phyloP scores from a whole-genome alignment of 495 filamentous ascomycete species.

The Penicillium bialowiezense region DNA sequence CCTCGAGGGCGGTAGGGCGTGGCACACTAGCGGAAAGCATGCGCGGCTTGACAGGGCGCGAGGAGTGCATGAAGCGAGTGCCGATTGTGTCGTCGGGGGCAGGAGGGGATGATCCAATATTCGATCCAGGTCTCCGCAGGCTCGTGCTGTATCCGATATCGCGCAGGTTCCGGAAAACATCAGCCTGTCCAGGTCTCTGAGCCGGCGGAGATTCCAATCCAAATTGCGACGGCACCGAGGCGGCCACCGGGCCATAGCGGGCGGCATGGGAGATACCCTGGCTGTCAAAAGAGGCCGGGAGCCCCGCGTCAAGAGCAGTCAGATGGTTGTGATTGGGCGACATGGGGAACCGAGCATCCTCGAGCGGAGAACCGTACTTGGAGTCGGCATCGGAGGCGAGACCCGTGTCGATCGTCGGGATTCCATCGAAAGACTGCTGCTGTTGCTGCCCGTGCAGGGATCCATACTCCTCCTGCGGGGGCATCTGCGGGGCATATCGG shows the following conservation, averaged over 20 bases:
- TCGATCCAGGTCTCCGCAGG: conserved; percentile 45
- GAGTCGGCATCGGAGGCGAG: conserved; percentile 74
- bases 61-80: conserved; percentile 80
- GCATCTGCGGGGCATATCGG: conserved; percentile 37
- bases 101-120: conserved; percentile 65
- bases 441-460: conserved; percentile 45
- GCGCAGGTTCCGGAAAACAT: conserved; percentile 76
- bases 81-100: conserved; percentile 54
- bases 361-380: conserved; percentile 82
- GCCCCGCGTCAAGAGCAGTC: conserved; percentile 87
- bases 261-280: conserved; percentile 92
- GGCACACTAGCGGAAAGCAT: conserved; percentile 81
- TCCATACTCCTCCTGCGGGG: conserved; percentile 40
- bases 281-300: conserved; percentile 95
- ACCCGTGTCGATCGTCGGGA: conserved; percentile 78
- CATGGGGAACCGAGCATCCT: conserved; percentile 66
- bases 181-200: conserved; percentile 55
- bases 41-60: conserved; percentile 62
- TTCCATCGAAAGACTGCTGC: conserved; percentile 44
- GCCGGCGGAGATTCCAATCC: conserved; percentile 82
- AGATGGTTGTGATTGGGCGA: conserved; percentile 66
- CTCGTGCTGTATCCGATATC: conserved; percentile 81
- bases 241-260: conserved; percentile 84
- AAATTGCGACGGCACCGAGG: conserved; percentile 90
- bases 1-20: conserved; percentile 58